Percentiles rank a stretch among this genome's conserved stretches.
Evolutionary conservation across 2,329 filamentous ascomycete species (phyloP).

Genomic region (Exophiala phaeomuriformis): DNA sequence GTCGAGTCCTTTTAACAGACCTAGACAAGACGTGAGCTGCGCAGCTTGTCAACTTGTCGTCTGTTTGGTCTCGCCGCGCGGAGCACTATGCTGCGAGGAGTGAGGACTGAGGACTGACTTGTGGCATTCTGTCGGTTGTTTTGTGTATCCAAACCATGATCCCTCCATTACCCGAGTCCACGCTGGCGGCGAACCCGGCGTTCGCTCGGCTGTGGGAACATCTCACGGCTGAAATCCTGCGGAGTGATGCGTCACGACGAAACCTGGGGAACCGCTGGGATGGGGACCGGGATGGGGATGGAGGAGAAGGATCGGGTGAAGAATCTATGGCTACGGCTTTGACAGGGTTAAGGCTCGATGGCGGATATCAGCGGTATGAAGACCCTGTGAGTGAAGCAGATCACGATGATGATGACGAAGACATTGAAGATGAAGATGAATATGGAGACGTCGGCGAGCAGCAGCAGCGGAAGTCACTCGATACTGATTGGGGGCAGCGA

Average conservation of each 20-base stretch:
- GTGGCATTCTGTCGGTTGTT: too few relatives aligned
- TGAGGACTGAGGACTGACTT: too few relatives aligned
- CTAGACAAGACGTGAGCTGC: too few relatives aligned
- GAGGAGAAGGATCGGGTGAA: not conserved
- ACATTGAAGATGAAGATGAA: not conserved
- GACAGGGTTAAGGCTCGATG: too few relatives aligned
- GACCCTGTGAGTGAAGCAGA: too few relatives aligned
- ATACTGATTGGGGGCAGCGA: not conserved
- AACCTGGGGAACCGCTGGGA: slow-evolving; percentile 23
- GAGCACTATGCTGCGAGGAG: too few relatives aligned
- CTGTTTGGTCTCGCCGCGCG: too few relatives aligned
- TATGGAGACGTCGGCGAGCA: not conserved
- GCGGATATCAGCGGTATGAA: too few relatives aligned
- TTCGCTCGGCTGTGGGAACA: slow-evolving; percentile 39
- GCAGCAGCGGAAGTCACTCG: not conserved
- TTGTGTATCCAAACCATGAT: slow-evolving; percentile 33
- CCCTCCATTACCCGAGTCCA: slow-evolving; percentile 35
- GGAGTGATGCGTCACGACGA: slow-evolving; percentile 36
- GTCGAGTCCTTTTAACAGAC: too few relatives aligned
- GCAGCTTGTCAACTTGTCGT: too few relatives aligned
- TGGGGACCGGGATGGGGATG: slow-evolving; percentile 6
- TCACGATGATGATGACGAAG: not conserved
- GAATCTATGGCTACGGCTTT: too few relatives aligned
- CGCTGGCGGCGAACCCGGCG: slow-evolving; percentile 37
- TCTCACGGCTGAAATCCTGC: slow-evolving; percentile 34